Base-by-base conservation (phyloP, 2,329 filamentous ascomycete species). In the Paecilomyces variotii region DNA sequence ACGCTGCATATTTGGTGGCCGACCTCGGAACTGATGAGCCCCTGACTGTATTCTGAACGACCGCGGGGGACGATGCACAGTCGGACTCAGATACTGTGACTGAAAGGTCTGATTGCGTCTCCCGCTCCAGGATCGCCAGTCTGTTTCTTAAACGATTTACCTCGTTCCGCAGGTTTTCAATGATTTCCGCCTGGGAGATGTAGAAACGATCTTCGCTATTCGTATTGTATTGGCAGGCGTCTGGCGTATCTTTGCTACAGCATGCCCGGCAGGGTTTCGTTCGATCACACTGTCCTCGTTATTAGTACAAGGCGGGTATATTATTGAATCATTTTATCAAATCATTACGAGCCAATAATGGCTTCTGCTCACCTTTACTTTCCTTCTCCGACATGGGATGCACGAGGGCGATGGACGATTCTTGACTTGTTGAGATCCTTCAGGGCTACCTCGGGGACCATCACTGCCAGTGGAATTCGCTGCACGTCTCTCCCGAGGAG, bases 221-320 rank as follows among this genome's bases (percentile, higher is more conserved):
- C 27, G 62, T 66, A 45, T 65, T 66, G 59, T 70, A 71, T 64
- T 70, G 67, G 53, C 68, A 71, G 55, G 70, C 67, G 11, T 65
- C 68, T 12, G 68, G 68, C 1, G 64, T 65, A 10, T 68, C 68
- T 32, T 67, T 67, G 5, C 69, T 57, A 59, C 68, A 70, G 49
- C 68, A 71, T 25, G 68, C 65, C 51, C 68, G 61, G 32, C 68
- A 71, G 35, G 68, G 68, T 57, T 69, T 70, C 28, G 70, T 67
- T 28, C 68, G 63, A 56, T 71, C 68, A 55, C 68, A 71, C 68
- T 69, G 52, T 51, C 35, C 11, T 25, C 10, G 35, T 34, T 10
- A 53, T 24, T 12, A 14, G 7, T 14, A 45, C 14, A 45, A n/a
- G 4, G 14, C 4, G 32, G 12, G 9, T 10, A 34, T 11, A 45